These are phyloP conservation scores for Flaveria robusta DNA, from an alignment of 129 eudicot species.

Conservation along the genomic window DNA sequence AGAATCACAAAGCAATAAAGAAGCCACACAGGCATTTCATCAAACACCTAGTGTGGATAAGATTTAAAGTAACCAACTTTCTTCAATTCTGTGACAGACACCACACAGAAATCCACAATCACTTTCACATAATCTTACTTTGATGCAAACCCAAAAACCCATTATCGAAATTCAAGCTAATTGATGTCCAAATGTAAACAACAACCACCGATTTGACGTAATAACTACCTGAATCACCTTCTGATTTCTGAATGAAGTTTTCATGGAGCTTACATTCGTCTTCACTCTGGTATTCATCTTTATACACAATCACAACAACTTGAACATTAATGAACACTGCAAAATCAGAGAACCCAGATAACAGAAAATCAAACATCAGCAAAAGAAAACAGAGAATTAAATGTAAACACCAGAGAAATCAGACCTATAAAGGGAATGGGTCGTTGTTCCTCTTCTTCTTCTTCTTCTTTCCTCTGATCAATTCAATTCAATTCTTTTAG, in stretches of 20 bases:
- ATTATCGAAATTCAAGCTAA: too few species aligned
- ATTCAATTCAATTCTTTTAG: constrained; percentile 21
- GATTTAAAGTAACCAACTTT: constrained; percentile 28
- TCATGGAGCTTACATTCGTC: constrained; percentile 55
- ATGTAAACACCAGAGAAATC: constrained; percentile 22
- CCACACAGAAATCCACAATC: constrained; percentile 12
- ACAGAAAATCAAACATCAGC: constrained; percentile 20
- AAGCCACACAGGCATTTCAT: constrained; percentile 28
- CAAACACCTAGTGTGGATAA: constrained; percentile 46
- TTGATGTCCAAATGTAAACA: too few species aligned
- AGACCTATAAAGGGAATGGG: constrained; percentile 42
- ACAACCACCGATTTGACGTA: too few species aligned
- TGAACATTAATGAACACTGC: constrained; percentile 44
- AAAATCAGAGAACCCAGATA: neutral
- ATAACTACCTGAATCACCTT: constrained; percentile 36
- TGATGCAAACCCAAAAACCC: neutral
- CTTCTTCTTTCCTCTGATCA: neutral
- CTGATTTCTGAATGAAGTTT: constrained; percentile 48
- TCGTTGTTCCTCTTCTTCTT: constrained; percentile 1
- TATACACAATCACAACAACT: constrained; percentile 20
- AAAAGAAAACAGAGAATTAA: constrained; percentile 28
- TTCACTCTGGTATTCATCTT: constrained; percentile 58
- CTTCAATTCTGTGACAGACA: too few species aligned
- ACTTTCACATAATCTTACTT: constrained; percentile 11
- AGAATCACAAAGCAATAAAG: constrained; percentile 38